A percentile compares a stretch with the other conserved stretches of the same genome.
These are phyloP conservation scores for Sporisorium scitamineum DNA, from an alignment of 1,284 basidiomycete genomes.

Conservation along the genomic window DNA sequence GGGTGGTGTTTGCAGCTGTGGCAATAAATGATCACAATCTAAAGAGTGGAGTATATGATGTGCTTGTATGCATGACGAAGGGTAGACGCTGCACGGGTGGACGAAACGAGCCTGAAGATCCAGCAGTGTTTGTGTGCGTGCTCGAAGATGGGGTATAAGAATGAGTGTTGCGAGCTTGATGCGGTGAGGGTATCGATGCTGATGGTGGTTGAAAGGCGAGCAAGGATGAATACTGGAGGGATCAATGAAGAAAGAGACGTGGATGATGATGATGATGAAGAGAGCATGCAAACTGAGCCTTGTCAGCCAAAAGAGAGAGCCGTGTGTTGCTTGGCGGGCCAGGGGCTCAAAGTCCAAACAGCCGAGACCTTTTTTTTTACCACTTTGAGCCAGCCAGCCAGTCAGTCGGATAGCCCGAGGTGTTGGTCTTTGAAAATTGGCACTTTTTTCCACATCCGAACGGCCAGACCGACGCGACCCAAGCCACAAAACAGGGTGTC, in stretches of 20 bases:
- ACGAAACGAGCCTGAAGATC: neutral
- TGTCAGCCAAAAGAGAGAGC: neutral
- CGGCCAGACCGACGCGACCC: neutral
- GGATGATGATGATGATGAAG: neutral
- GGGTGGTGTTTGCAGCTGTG: neutral
- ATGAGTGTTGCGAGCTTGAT: neutral
- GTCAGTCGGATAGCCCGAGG: neutral
- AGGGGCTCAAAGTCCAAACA: conserved; percentile 4
- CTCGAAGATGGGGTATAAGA: neutral
- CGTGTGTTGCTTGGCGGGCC: neutral
- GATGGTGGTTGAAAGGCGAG: neutral
- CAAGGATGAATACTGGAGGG: neutral
- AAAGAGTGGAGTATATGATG: neutral
- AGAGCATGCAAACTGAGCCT: conserved; percentile 6
- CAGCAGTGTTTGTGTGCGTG: too few species aligned
- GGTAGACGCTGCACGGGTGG: neutral
- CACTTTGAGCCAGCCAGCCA: neutral
- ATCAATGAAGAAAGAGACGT: neutral
- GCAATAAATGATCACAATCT: neutral
- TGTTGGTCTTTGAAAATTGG: neutral
- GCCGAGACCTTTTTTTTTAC: conserved; percentile 1
- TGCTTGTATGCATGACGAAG: neutral
- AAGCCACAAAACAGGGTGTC: conserved; percentile 4
- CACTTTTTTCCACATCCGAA: neutral
- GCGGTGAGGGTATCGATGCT: conserved; percentile 10